A percentile compares a stretch with the other conserved stretches of the same genome.
phyloP scores from a whole-genome alignment of 2,329 filamentous ascomycete species.

The Pseudogymnoascus sp. region DNA sequence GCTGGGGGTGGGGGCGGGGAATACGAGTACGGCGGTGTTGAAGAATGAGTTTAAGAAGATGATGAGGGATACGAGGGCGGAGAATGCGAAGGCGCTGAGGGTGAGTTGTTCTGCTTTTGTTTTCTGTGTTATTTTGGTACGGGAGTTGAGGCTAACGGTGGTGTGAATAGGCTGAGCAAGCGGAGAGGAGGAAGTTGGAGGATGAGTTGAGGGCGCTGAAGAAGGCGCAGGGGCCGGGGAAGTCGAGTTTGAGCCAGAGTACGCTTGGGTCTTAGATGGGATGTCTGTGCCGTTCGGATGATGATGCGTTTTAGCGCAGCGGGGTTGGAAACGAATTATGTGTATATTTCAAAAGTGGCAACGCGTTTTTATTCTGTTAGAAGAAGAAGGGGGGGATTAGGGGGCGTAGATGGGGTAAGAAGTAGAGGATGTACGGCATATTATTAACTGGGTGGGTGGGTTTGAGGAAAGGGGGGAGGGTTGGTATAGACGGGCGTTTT shows the following conservation, averaged over 20 bases:
- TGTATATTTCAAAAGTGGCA: slow-evolving; percentile 4
- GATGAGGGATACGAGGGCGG: slow-evolving; percentile 65
- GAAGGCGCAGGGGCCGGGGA: slow-evolving; percentile 27
- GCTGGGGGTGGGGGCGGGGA: slow-evolving; percentile 21
- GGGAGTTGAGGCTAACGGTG: slow-evolving; percentile 14
- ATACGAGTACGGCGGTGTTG: slow-evolving; percentile 59
- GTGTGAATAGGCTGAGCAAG: slow-evolving; percentile 55
- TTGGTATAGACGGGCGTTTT: not conserved
- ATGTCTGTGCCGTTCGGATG: not conserved
- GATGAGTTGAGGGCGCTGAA: slow-evolving; percentile 48
- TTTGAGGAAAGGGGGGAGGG: not conserved
- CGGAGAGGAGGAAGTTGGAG: slow-evolving; percentile 62
- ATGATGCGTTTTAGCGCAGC: not conserved
- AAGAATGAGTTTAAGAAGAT: slow-evolving; percentile 74
- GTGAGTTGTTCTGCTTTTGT: slow-evolving; percentile 38
- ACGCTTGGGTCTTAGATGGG: not conserved
- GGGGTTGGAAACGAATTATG: not conserved
- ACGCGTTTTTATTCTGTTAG: not conserved
- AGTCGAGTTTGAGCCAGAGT: slow-evolving; percentile 28
- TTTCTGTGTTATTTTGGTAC: too few species aligned
- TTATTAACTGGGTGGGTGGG: not conserved
- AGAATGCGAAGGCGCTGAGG: slow-evolving; percentile 57
- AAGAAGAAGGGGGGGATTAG: not conserved
- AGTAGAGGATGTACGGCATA: not conserved
- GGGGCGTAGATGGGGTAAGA: not conserved